phyloP scores from a whole-genome alignment of 768 basidiomycete species.

The Podaxis rugospora region DNA sequence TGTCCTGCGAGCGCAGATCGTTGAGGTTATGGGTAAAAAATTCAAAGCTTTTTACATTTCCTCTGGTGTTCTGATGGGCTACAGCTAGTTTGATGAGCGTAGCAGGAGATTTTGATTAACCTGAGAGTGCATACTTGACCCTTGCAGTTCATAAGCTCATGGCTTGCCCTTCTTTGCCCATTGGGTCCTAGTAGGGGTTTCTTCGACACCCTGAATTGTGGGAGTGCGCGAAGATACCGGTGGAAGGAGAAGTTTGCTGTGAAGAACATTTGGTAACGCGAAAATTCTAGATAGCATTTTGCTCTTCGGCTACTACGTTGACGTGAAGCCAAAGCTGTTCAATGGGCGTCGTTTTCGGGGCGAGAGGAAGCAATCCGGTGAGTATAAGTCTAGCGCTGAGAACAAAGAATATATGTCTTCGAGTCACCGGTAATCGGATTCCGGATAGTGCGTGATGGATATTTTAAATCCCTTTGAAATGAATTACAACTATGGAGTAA shows the following conservation, averaged over 20 bases:
- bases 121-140: not conserved
- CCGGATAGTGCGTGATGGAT: too few species aligned
- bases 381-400: not conserved
- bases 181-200: not conserved
- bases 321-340: not conserved
- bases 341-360: not conserved
- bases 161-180: not conserved
- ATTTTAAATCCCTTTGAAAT: too few species aligned
- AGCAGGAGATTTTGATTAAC: not conserved
- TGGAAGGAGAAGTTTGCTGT: not conserved
- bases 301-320: not conserved
- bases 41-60: not conserved
- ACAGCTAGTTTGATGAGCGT: not conserved
- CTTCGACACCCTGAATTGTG: not conserved
- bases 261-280: not conserved
- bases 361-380: too few species aligned
- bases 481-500: too few species aligned
- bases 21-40: not conserved
- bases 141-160: not conserved
- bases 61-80: not conserved
- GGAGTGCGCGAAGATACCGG: not conserved
- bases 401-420: not conserved
- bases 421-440: not conserved
- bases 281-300: not conserved
- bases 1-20: too few species aligned